phyloP scores from a whole-genome alignment of 164 flowering plant genomes.

The Tinospora cordifolia region DNA sequence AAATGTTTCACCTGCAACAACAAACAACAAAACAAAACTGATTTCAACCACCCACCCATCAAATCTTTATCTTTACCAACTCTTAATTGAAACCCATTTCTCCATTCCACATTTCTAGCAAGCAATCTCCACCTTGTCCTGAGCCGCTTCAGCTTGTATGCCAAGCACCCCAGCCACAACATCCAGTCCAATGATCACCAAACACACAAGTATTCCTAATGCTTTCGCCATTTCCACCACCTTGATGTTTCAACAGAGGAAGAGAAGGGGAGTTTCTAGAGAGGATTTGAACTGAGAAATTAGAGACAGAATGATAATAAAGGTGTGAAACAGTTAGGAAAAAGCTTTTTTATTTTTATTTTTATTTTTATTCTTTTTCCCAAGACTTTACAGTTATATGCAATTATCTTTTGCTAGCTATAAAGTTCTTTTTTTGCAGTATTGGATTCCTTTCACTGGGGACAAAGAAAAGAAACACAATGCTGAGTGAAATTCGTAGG shows the following conservation, averaged over 20 bases:
- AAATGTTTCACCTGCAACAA: slow-evolving; percentile 55
- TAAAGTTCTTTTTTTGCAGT: background rate
- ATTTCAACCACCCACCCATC: background rate
- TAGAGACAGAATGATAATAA: background rate
- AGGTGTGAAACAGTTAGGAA: slow-evolving; percentile 6
- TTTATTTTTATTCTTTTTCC: no score
- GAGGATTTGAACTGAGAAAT: background rate
- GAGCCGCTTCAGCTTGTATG: slow-evolving; percentile 73
- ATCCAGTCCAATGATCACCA: slow-evolving; percentile 53
- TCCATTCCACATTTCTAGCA: background rate
- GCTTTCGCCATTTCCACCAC: slow-evolving; percentile 31
- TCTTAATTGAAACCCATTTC: background rate
- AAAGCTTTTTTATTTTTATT: slow-evolving; percentile 38
- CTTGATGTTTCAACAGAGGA: background rate
- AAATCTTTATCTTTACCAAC: background rate
- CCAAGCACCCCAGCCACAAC: slow-evolving; percentile 76
- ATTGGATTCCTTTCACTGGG: slow-evolving; percentile 21
- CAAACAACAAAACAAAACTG: background rate
- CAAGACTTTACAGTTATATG: slow-evolving; percentile 27
- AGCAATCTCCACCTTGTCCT: slow-evolving; percentile 54
- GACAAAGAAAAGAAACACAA: slow-evolving; percentile 40
- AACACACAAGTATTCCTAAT: slow-evolving; percentile 38
- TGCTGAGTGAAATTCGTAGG: background rate
- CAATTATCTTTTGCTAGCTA: slow-evolving; percentile 13
- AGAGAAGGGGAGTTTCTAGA: background rate